Base-by-base conservation (phyloP, 371 early-diverging fungal species). In the Mucor plumbeus region DNA sequence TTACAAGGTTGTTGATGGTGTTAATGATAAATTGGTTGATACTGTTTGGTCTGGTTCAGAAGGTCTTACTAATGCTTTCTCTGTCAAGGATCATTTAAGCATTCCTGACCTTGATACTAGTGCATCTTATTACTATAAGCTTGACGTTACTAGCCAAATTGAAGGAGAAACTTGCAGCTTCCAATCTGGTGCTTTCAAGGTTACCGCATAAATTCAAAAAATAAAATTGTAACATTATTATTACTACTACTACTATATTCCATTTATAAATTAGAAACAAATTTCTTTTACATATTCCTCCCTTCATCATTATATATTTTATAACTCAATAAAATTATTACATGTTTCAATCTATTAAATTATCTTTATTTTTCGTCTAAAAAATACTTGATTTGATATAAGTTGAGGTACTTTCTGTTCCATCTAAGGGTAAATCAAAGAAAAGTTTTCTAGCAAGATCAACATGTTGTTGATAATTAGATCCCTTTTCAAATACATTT, bases 371-470 rank as follows among this genome's bases (percentile, higher is more conserved):
- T 10, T 26, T 26, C 3, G 26, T 26, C 26, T 26, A 26, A 58
- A 47, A 6, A 7, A 63, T 10, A n/a, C 62, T 67, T 8, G 50
- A 14, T 38, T 60, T 59, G 11, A 70, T 57, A 67, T 88, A 92
- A 7, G 84, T 73, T 74, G 83, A 86, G 9, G 92, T 91, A 36
- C 93, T 91, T 34, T 88, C 88, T 4, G 74, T 60, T 4, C 90
- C 93, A 55, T 91, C 87, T 53, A 84, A 86, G 11, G 90, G 90
- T 64, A 94, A 67, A 78, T 95, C 94, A 74, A 89, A 95, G 73
- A 95, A 95, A 71, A 93, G 71, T n/a, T 87, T 75, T 35, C 90
- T 76, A 14, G 92, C 92, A 36, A 91, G 67, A 1, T 77, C 74
- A 34, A 85, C 85, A 67, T 91, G 86, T 44, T 80, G 71, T 14